Percentiles rank a stretch among this genome's conserved stretches.
Conservation (phyloP, 768 basidiomycete genomes). For the Xerocomellus intermedius region DNA sequence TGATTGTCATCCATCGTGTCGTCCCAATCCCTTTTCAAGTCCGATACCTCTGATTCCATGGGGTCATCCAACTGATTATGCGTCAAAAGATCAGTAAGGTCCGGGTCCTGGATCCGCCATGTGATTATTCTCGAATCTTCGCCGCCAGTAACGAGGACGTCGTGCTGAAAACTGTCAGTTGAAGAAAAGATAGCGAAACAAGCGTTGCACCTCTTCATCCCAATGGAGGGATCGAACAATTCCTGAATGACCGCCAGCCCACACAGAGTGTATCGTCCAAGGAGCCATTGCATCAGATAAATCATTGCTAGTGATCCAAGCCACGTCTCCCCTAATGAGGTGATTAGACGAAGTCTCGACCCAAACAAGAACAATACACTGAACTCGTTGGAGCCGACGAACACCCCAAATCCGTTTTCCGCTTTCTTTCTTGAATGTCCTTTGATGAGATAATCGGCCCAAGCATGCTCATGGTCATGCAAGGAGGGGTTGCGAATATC, state of each 20-base stretch:
- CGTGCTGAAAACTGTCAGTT: constrained; percentile 31
- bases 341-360: background rate
- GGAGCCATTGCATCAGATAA: constrained; percentile 37
- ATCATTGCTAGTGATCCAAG: constrained; percentile 48
- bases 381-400: constrained; percentile 76
- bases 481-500: constrained; percentile 68
- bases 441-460: constrained; percentile 75
- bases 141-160: constrained; percentile 46
- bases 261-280: constrained; percentile 52
- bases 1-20: constrained; percentile 12
- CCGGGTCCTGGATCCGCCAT: constrained; percentile 34
- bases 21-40: constrained; percentile 27
- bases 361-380: constrained; percentile 12
- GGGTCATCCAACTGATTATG: constrained; percentile 5
- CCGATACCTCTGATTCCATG: constrained; percentile 10
- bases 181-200: background rate
- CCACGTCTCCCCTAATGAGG: constrained; percentile 52
- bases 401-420: constrained; percentile 45
- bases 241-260: constrained; percentile 55
- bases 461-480: constrained; percentile 54
- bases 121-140: constrained; percentile 49
- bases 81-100: background rate
- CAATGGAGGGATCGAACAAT: constrained; percentile 55
- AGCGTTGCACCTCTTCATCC: constrained; percentile 48
- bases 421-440: constrained; percentile 35